Percentiles rank a stretch among this genome's conserved stretches.
phyloP scores from a whole-genome alignment of 164 flowering plant species.

The Nymphaea colorata region DNA sequence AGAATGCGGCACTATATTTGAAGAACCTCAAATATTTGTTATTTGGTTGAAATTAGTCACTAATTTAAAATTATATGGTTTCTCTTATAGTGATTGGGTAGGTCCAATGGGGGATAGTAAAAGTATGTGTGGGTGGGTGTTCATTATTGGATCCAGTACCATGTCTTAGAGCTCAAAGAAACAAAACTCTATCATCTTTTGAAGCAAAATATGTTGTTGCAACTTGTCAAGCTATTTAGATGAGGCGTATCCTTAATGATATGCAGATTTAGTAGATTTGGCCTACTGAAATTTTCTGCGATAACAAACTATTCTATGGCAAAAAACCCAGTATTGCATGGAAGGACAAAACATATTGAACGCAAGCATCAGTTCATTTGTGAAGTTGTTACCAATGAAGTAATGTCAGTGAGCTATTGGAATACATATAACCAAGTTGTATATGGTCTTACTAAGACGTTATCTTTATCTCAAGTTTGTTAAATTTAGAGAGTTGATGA shows the following conservation, averaged over 20 bases:
- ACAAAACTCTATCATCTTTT: background rate
- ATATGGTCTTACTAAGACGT: too few relatives aligned
- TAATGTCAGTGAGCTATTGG: too few relatives aligned
- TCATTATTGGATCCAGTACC: slow-evolving; percentile 1
- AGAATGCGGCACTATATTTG: slow-evolving; percentile 2
- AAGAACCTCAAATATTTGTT: background rate
- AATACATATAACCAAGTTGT: too few relatives aligned
- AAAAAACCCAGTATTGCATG: background rate
- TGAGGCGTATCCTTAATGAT: background rate
- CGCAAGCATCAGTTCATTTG: too few relatives aligned
- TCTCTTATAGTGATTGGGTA: background rate
- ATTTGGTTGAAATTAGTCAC: background rate
- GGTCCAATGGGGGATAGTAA: background rate
- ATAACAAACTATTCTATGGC: background rate
- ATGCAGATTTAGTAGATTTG: background rate
- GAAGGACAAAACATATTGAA: background rate
- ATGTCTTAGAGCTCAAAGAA: slow-evolving; percentile 2
- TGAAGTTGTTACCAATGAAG: too few relatives aligned
- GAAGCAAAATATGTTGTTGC: background rate
- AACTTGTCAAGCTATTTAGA: slow-evolving; percentile 1
- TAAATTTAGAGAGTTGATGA: too few relatives aligned
- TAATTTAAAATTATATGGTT: background rate
- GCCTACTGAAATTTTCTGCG: background rate
- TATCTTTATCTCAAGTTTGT: too few relatives aligned
- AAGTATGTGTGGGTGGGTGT: background rate